Percentiles rank a stretch among this genome's conserved stretches.
phyloP scores from a whole-genome alignment of 805 yeast species.

The Candida maesae region DNA sequence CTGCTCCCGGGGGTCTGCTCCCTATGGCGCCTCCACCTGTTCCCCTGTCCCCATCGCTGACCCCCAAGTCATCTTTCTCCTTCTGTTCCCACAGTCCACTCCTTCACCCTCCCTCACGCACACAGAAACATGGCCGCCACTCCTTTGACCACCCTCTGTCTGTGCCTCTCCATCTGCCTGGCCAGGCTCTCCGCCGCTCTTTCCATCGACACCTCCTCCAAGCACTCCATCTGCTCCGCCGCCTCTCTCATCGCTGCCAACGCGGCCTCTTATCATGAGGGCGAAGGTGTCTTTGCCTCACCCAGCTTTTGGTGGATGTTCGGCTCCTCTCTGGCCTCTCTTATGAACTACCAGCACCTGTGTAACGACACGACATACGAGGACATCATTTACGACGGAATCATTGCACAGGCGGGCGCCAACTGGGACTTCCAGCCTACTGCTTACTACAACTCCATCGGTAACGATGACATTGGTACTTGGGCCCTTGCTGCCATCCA shows the following conservation, averaged over 20 bases:
- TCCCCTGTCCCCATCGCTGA: no score
- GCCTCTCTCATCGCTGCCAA: slow-evolving; percentile 58
- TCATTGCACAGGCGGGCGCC: slow-evolving; percentile 37
- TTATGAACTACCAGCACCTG: slow-evolving; percentile 70
- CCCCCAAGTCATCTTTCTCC: no score
- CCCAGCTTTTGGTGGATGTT: slow-evolving; percentile 86
- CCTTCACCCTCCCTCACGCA: not conserved
- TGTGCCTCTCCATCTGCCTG: not conserved
- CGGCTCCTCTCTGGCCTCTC: slow-evolving; percentile 68
- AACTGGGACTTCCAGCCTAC: slow-evolving; percentile 54
- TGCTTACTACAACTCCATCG: slow-evolving; percentile 55
- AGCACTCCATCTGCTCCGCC: slow-evolving; percentile 35
- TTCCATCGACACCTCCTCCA: slow-evolving; percentile 4
- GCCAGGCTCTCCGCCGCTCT: not conserved
- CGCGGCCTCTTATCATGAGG: slow-evolving; percentile 64
- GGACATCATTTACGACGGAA: slow-evolving; percentile 51
- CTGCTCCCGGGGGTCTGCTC: no score
- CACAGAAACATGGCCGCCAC: not conserved
- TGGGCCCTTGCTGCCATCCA: slow-evolving; percentile 64
- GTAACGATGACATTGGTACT: slow-evolving; percentile 69
- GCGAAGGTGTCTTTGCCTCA: slow-evolving; percentile 59
- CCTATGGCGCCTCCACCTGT: no score
- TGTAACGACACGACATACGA: slow-evolving; percentile 67
- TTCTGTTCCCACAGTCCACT: no score
- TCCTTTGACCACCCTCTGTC: not conserved